Base-by-base conservation (phyloP, 495 filamentous ascomycete species). In the Xylaria venustula region DNA sequence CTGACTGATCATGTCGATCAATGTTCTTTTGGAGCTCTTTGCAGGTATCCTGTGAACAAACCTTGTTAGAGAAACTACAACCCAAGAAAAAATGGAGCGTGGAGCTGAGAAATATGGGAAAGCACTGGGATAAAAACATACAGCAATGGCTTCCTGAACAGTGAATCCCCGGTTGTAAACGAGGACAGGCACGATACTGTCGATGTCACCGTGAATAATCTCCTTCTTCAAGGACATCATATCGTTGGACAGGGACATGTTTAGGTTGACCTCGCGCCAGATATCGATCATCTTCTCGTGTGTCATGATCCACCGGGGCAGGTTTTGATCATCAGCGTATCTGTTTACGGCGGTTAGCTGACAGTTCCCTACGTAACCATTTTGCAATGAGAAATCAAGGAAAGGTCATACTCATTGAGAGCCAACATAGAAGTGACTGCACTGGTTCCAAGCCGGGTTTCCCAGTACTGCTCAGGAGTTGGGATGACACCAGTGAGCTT, bases 191-290 rank as follows among this genome's bases (percentile, higher is more conserved):
- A 51, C 48, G 7, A 51, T 22, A n/a, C 48, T 51, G 48, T 51
- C 26, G 30, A 51, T 17, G 22, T 51, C 48, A 9, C 48, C 48
- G 28, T 51, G 48, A 3, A 34, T 28, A n/a, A 63, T 51, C 40
- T 63, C 61, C 36, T 63, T 63, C 47, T 52, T 63, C n/a, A 63
- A 7, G 9, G 61, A 63, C 2, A 63, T 11, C 7, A 63, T 41
- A 14, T 63, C 55, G 23, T 63, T 63, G n/a, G 28, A 3, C 17
- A 51, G 19, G 11, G 48, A 51, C 28, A 51, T 15, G 19, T 51
- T 30, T 7, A 36, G 30, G 11, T 36, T 51, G 4, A n/a, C 26
- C 30, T 51, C 48, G 1, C 8, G 28, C 48, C 48, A 51, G 28
- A 51, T 32, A 8, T 25, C 48, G 8, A 26, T 19, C 48, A 51